Evolutionary conservation across 306 rosid species (phyloP), one percentile per base, ranked within the genome.

Genomic region (Geum urbanum): DNA sequence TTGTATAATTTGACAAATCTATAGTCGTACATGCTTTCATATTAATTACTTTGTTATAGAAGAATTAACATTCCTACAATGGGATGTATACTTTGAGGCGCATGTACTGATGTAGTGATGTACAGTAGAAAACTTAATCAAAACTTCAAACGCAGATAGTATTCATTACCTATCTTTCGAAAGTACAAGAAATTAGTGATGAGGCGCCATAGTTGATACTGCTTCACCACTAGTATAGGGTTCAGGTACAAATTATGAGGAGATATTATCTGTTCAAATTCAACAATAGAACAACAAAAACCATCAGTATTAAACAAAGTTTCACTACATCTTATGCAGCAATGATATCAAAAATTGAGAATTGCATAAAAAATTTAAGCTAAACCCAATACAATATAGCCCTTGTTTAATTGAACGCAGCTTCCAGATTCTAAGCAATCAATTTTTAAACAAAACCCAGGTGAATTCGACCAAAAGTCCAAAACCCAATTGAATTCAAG

Each of bases 141-240:
- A 60, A 13, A 40, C 9, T 20, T 22, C 5, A 19, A 22, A 67
- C 72, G 47, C 2, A 24, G 19, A 67, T 0, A n/a, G 12, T 35
- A 63, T 55, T 11, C 68, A 70, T 32, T 83, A 90, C 96, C 98
- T 90, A 94, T 94, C 78, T 90, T 94, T 65, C 97, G 76, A 82
- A 94, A 94, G 87, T 88, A 94, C 67, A 94, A 66, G 84, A 94
- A 94, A 82, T 94, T 94, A 37, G 97, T 94, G 72, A 94, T 12
- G 63, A 94, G 92, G 27, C 96, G 97, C 98, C 97, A 94, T 73
- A 86, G 87, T 67, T 94, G 86, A 83, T 94, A 94, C 66, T 90
- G 88, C 80, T 87, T 88, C 68, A 88, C 91, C 78, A 94, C 96
- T 63, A 90, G 80, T 64, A 32, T 84, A 57, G 98, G 98, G 81